Evolutionary conservation across 116 monocot species (phyloP).

Genomic region (Dioscorea cayenensis): DNA sequence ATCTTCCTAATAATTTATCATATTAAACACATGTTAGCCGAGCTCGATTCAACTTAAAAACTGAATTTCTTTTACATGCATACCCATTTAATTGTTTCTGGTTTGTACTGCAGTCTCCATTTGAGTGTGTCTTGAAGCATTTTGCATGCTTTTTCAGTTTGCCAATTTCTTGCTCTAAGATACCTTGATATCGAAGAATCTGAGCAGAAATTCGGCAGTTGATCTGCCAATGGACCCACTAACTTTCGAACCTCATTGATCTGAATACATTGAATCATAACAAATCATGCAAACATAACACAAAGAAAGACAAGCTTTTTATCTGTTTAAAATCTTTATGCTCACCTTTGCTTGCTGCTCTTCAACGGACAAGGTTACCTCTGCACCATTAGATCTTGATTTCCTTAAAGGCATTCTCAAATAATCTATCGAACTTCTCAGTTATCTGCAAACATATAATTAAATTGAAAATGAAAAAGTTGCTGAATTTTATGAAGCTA

Average conservation of each 20-base stretch:
- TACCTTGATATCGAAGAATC: slow-evolving; percentile 41
- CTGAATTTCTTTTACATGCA: not conserved
- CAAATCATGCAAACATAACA: not conserved
- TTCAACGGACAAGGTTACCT: not conserved
- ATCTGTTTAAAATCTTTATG: not conserved
- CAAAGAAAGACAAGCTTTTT: not conserved
- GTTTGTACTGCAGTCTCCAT: slow-evolving; percentile 41
- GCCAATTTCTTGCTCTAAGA: slow-evolving; percentile 50
- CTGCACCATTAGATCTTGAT: not conserved
- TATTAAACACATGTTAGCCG: too few species aligned
- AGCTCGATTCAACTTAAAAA: too few species aligned
- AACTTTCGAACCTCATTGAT: slow-evolving; percentile 35
- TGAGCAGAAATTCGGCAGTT: slow-evolving; percentile 28
- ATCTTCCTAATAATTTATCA: slow-evolving; percentile 35
- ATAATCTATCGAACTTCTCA: too few species aligned
- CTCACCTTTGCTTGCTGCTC: slow-evolving; percentile 1
- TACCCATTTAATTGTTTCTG: slow-evolving; percentile 52
- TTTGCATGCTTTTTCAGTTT: slow-evolving; percentile 31
- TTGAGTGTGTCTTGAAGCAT: slow-evolving; percentile 39
- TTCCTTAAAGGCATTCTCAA: not conserved
- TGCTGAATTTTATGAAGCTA: not conserved
- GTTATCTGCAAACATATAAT: not conserved
- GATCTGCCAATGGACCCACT: slow-evolving; percentile 20
- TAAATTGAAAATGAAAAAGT: not conserved
- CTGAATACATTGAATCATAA: slow-evolving; percentile 4